phyloP scores from a whole-genome alignment of 2,329 filamentous ascomycete species.

The Aspergillus aculeatus region DNA sequence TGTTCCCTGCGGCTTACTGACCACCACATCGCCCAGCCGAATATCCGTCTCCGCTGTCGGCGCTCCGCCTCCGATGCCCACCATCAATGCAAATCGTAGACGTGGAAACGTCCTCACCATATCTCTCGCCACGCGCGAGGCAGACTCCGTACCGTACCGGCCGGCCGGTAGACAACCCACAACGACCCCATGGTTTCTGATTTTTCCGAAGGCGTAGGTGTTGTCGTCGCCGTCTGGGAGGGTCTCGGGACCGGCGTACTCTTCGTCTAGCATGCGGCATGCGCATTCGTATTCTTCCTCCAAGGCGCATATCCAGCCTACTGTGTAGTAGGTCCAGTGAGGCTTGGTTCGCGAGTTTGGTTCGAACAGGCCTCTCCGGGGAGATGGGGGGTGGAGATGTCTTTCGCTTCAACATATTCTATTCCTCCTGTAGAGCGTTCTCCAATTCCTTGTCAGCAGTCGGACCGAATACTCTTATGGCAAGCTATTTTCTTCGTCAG shows the following conservation, averaged over 20 bases:
- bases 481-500: too few species aligned
- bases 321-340: background rate
- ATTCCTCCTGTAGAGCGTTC: too few species aligned
- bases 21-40: slow-evolving; percentile 32
- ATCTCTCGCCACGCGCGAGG: slow-evolving; percentile 21
- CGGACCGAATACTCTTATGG: too few species aligned
- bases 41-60: slow-evolving; percentile 24
- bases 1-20: slow-evolving; percentile 17
- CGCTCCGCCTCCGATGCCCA: slow-evolving; percentile 31
- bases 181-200: slow-evolving; percentile 24
- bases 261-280: too few species aligned
- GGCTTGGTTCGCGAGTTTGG: too few species aligned
- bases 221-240: slow-evolving; percentile 30
- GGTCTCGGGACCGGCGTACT: background rate
- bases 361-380: too few species aligned
- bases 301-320: background rate
- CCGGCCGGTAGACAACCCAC: slow-evolving; percentile 25
- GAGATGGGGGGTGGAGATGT: too few species aligned
- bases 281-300: background rate
- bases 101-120: slow-evolving; percentile 22
- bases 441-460: too few species aligned
- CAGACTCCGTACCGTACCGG: slow-evolving; percentile 21
- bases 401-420: too few species aligned
- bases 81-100: slow-evolving; percentile 21
- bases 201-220: slow-evolving; percentile 22